Evolutionary conservation across 768 basidiomycete species (phyloP).

Genomic region (Trametes meyenii): DNA sequence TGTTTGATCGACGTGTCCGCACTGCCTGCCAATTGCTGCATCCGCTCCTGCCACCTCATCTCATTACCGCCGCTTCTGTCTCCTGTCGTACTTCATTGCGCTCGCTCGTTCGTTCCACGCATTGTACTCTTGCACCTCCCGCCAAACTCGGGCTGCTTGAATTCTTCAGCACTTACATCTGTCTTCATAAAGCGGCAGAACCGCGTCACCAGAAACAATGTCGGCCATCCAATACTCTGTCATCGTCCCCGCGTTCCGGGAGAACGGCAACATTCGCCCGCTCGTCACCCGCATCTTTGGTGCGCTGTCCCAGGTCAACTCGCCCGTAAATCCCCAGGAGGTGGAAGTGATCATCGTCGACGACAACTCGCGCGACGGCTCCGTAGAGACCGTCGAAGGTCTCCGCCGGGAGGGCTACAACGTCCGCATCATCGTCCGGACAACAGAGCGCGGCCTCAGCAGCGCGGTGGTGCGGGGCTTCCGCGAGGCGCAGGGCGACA

Average conservation of each 20-base stretch:
- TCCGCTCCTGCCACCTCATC: slow-evolving; percentile 4
- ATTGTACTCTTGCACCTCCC: slow-evolving; percentile 6
- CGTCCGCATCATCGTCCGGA: slow-evolving; percentile 35
- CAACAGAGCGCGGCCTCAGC: slow-evolving; percentile 34
- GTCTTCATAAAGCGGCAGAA: background rate
- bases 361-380: slow-evolving; percentile 36
- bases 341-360: slow-evolving; percentile 35
- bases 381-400: slow-evolving; percentile 30
- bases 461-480: slow-evolving; percentile 35
- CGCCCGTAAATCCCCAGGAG: slow-evolving; percentile 30
- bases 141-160: slow-evolving; percentile 20
- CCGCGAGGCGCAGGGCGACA: slow-evolving; percentile 34
- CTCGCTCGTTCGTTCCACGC: background rate
- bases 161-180: background rate
- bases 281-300: slow-evolving; percentile 35
- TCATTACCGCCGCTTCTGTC: background rate
- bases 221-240: slow-evolving; percentile 29
- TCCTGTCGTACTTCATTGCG: background rate
- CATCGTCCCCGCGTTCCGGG: slow-evolving; percentile 34
- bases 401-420: slow-evolving; percentile 35
- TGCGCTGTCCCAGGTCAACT: slow-evolving; percentile 30
- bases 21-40: background rate
- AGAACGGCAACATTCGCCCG: slow-evolving; percentile 33
- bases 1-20: slow-evolving; percentile 17
- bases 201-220: slow-evolving; percentile 1